These are phyloP conservation scores for Auriscalpium orientale DNA, from an alignment of 768 basidiomycete genomes.

Conservation along the genomic window DNA sequence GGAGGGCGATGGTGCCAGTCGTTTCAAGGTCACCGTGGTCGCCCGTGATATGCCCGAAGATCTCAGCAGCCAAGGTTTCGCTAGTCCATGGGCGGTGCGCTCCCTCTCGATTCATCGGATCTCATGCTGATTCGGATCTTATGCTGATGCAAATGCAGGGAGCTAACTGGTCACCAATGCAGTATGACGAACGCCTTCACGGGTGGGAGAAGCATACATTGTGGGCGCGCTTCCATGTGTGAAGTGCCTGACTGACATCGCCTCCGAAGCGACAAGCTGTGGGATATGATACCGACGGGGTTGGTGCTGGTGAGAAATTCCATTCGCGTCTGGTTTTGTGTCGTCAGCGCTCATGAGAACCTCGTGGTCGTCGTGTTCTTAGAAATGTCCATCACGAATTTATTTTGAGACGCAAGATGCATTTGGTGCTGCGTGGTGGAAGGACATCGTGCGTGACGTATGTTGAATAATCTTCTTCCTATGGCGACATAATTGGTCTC, in stretches of 20 bases:
- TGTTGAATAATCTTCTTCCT: conserved; percentile 3
- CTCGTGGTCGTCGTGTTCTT: background rate
- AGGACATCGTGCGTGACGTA: conserved; percentile 32
- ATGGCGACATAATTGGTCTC: background rate
- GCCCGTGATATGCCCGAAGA: conserved; percentile 34
- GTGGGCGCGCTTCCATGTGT: conserved; percentile 23
- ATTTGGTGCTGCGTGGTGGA: conserved; percentile 29
- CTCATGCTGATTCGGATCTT: background rate
- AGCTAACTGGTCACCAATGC: conserved; percentile 39
- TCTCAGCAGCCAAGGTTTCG: conserved; percentile 35
- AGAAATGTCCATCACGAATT: conserved; percentile 32
- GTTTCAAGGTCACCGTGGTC: conserved; percentile 26
- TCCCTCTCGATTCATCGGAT: background rate
- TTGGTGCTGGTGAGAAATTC: conserved; percentile 29
- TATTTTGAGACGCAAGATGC: conserved; percentile 20
- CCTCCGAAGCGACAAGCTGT: conserved; percentile 33
- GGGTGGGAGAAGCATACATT: conserved; percentile 36
- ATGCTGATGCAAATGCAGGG: conserved; percentile 27
- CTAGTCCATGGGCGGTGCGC: conserved; percentile 45
- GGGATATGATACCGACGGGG: conserved; percentile 39
- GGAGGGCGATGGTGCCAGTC: conserved; percentile 1
- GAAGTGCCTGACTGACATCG: background rate
- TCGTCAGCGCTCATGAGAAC: background rate
- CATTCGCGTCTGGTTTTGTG: background rate
- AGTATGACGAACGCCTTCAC: conserved; percentile 24